A percentile compares a stretch with the other conserved stretches of the same genome.
phyloP scores from a whole-genome alignment of 169 alveolate species.

The Plasmodium gonderi region DNA sequence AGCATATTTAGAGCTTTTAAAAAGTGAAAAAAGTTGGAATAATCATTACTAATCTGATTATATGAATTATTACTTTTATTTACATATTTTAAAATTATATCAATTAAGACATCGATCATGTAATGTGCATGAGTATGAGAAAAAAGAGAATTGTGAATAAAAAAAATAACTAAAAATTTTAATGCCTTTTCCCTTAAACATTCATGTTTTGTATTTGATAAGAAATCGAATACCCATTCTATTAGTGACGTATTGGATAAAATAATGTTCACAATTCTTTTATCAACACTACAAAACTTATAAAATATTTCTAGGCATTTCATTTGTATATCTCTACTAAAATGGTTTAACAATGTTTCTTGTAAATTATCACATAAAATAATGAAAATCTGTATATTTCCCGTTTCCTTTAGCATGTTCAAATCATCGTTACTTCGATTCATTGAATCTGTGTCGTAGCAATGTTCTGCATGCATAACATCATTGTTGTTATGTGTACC shows the following conservation, averaged over 20 bases:
- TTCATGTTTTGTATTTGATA: slow-evolving; percentile 69
- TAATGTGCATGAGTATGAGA: slow-evolving; percentile 64
- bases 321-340: slow-evolving; percentile 69
- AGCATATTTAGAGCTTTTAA: slow-evolving; percentile 63
- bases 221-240: slow-evolving; percentile 67
- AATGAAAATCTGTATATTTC: slow-evolving; percentile 29
- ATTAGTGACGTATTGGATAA: slow-evolving; percentile 51
- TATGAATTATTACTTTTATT: slow-evolving; percentile 6
- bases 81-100: slow-evolving; percentile 61
- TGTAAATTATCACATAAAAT: slow-evolving; percentile 70
- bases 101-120: slow-evolving; percentile 53
- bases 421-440: background rate
- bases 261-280: slow-evolving; percentile 53
- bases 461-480: background rate
- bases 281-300: slow-evolving; percentile 43
- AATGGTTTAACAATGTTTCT: slow-evolving; percentile 60
- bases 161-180: slow-evolving; percentile 58
- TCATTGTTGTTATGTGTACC: background rate
- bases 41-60: slow-evolving; percentile 9
- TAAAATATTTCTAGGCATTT: slow-evolving; percentile 68
- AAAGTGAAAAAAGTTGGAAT: slow-evolving; percentile 27
- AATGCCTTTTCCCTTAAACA: slow-evolving; percentile 56
- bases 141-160: slow-evolving; percentile 67
- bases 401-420: slow-evolving; percentile 3
- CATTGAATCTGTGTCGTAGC: background rate